Evolutionary conservation across 768 basidiomycete species (phyloP).

Genomic region (Rhodosporidiobolus sp.): DNA sequence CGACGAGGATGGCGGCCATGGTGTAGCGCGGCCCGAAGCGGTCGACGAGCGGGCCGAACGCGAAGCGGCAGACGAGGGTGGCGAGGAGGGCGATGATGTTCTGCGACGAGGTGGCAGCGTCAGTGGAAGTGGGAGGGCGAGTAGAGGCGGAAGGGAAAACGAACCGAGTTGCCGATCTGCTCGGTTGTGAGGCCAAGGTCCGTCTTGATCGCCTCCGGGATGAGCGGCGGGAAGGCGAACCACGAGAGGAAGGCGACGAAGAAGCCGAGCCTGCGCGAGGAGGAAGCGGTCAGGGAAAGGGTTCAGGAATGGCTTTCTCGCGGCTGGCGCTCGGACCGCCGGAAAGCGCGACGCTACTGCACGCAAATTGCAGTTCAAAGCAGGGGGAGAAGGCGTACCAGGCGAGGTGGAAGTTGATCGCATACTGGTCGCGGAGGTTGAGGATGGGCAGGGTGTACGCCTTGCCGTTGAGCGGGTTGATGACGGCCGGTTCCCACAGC

Average conservation of each 20-base stretch:
- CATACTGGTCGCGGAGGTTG: slow-evolving; percentile 55
- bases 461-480: slow-evolving; percentile 59
- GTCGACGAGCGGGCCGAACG: slow-evolving; percentile 58
- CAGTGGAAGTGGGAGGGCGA: slow-evolving; percentile 52
- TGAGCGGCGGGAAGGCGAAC: slow-evolving; percentile 60
- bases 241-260: slow-evolving; percentile 55
- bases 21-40: slow-evolving; percentile 50
- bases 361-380: not conserved
- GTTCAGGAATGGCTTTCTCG: too few species aligned
- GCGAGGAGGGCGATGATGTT: slow-evolving; percentile 53
- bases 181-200: slow-evolving; percentile 57
- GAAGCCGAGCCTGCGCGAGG: slow-evolving; percentile 49
- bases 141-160: not conserved
- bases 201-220: slow-evolving; percentile 58
- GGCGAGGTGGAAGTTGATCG: slow-evolving; percentile 57
- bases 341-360: too few species aligned
- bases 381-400: slow-evolving; percentile 31
- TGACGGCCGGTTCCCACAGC: slow-evolving; percentile 31
- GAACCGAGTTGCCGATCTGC: slow-evolving; percentile 50
- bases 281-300: slow-evolving; percentile 13
- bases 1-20: slow-evolving; percentile 58
- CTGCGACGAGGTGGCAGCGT: slow-evolving; percentile 50
- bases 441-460: slow-evolving; percentile 58
- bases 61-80: slow-evolving; percentile 55
- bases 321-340: too few species aligned